phyloP scores from a whole-genome alignment of 2,329 filamentous ascomycete genomes.

The Botrytis cinerea region DNA sequence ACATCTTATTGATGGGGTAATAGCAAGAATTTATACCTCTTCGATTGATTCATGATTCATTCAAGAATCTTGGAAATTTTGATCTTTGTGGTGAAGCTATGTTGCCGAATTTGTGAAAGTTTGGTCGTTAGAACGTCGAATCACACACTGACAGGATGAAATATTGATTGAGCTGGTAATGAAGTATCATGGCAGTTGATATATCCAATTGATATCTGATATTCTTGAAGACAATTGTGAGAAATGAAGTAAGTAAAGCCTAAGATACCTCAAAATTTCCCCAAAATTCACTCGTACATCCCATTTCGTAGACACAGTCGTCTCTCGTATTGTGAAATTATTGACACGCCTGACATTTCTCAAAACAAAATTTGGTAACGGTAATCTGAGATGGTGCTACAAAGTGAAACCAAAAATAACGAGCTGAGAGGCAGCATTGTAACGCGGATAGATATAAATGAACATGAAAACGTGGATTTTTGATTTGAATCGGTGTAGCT shows the following conservation, averaged over 20 bases:
- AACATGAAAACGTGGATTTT: no score
- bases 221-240: not conserved
- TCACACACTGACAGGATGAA: not conserved
- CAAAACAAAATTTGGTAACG: not conserved
- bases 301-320: not conserved
- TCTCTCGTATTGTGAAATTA: not conserved
- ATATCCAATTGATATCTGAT: conserved; percentile 1
- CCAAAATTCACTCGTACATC: not conserved
- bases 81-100: not conserved
- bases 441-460: no score
- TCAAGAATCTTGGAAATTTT: not conserved
- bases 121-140: not conserved
- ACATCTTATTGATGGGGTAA: fast-evolving
- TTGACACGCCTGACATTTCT: not conserved
- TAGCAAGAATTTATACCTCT: not conserved
- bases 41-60: not conserved
- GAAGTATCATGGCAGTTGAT: not conserved
- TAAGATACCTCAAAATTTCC: not conserved
- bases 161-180: not conserved
- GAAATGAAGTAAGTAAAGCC: not conserved
- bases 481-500: not conserved
- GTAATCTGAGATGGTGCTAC: not conserved
- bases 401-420: not conserved
- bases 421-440: not conserved
- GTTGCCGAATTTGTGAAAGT: no score